phyloP scores from a whole-genome alignment of 140 eudicot species.

The Oenanthe javanica region DNA sequence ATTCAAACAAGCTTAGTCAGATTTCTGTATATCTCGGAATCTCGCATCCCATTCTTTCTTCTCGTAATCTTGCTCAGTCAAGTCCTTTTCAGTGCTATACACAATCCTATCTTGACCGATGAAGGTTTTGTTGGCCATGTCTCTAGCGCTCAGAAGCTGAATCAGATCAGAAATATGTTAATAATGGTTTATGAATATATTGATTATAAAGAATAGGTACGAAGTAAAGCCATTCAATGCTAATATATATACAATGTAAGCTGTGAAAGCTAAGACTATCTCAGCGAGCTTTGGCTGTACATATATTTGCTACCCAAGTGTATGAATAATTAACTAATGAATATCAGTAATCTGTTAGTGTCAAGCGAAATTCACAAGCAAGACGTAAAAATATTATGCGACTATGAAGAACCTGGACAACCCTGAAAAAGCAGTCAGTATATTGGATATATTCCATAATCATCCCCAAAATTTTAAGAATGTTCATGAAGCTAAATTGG shows the following conservation, averaged over 20 bases:
- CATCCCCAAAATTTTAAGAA: not conserved
- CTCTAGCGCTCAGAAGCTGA: conserved; percentile 90
- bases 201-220: not conserved
- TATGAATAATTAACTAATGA: not conserved
- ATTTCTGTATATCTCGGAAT: conserved; percentile 60
- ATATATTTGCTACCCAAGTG: not conserved
- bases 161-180: conserved; percentile 11
- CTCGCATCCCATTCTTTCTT: conserved; percentile 74
- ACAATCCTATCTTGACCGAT: conserved; percentile 78
- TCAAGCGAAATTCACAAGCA: not conserved
- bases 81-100: conserved; percentile 76
- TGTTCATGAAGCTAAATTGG: not conserved
- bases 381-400: not conserved
- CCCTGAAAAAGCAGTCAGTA: not conserved
- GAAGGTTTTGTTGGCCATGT: conserved; percentile 79
- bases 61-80: conserved; percentile 80
- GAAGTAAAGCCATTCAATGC: not conserved
- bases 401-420: not conserved
- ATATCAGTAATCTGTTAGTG: not conserved
- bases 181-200: not conserved
- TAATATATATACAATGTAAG: not conserved
- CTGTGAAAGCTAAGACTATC: not conserved
- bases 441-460: not conserved
- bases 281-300: not conserved
- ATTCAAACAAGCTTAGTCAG: conserved; percentile 27